Percentiles rank a stretch among this genome's conserved stretches.
Conservation (phyloP, 495 filamentous ascomycete genomes). For the Jackrogersella minutella region DNA sequence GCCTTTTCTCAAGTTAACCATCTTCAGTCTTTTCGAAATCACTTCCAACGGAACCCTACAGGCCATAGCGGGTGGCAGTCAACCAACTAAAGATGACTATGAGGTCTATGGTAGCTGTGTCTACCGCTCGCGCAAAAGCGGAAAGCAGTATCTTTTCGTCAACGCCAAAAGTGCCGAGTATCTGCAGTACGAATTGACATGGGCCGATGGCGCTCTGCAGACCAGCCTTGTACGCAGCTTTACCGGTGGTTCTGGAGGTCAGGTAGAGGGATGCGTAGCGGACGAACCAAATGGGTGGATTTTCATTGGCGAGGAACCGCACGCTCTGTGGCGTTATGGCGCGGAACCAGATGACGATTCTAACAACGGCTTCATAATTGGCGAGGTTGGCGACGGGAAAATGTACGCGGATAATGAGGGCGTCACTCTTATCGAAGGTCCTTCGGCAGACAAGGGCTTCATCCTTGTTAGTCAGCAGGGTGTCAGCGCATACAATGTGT, state of each 20-base stretch:
- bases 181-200: constrained; percentile 47
- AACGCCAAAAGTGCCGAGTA: constrained; percentile 50
- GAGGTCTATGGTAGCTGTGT: constrained; percentile 41
- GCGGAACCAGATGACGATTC: constrained; percentile 45
- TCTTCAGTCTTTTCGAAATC: constrained; percentile 45
- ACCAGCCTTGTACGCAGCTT: constrained; percentile 48
- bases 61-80: constrained; percentile 41
- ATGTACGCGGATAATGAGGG: constrained; percentile 49
- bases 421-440: constrained; percentile 46
- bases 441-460: constrained; percentile 44
- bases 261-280: constrained; percentile 50
- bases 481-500: constrained; percentile 49
- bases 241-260: constrained; percentile 44
- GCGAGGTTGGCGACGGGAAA: constrained; percentile 41
- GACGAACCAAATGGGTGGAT: constrained; percentile 49
- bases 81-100: constrained; percentile 42
- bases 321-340: constrained; percentile 47
- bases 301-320: constrained; percentile 48
- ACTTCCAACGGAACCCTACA: constrained; percentile 40
- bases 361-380: constrained; percentile 40
- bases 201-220: constrained; percentile 39
- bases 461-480: constrained; percentile 50
- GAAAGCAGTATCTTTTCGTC: constrained; percentile 49
- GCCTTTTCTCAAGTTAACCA: not conserved
- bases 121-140: constrained; percentile 38